phyloP scores from a whole-genome alignment of 2,329 filamentous ascomycete genomes.

The Penicillium sp. region DNA sequence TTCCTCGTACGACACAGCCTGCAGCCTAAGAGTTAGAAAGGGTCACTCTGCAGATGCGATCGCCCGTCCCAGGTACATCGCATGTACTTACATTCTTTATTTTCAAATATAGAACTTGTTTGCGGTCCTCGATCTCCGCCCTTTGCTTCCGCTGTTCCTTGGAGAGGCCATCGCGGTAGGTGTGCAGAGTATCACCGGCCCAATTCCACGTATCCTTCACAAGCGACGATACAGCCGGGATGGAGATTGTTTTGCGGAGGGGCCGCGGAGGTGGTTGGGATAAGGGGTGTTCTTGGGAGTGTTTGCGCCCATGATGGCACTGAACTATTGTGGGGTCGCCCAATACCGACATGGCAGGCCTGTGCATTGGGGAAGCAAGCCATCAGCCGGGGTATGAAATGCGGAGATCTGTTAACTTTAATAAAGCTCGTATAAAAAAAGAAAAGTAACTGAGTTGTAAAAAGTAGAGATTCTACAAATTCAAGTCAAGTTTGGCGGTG shows the following conservation, averaged over 20 bases:
- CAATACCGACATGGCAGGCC: slow-evolving; percentile 34
- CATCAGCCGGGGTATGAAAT: slow-evolving; percentile 22
- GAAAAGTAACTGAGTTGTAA: neutral
- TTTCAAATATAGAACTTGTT: slow-evolving; percentile 62
- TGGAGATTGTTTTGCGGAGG: slow-evolving; percentile 30
- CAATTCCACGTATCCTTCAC: slow-evolving; percentile 36
- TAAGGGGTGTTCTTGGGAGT: slow-evolving; percentile 6
- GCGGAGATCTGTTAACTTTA: neutral
- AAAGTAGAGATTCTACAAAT: neutral
- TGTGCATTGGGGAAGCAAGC: slow-evolving; percentile 26
- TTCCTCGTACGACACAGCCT: slow-evolving; percentile 68
- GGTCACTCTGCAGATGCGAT: slow-evolving; percentile 13
- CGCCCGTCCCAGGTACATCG: neutral
- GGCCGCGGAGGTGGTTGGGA: slow-evolving; percentile 14
- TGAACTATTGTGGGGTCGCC: slow-evolving; percentile 33
- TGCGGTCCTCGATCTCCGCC: slow-evolving; percentile 56
- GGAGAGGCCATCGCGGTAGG: slow-evolving; percentile 55
- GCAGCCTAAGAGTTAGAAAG: slow-evolving; percentile 14
- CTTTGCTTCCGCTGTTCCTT: slow-evolving; percentile 52
- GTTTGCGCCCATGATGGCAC: slow-evolving; percentile 29
- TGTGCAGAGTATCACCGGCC: slow-evolving; percentile 36
- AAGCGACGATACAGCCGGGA: slow-evolving; percentile 37
- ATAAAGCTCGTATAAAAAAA: slow-evolving; percentile 3
- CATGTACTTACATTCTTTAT: slow-evolving; percentile 63
- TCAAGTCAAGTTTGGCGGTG: slow-evolving; percentile 18